These are phyloP conservation scores for Phytophthora sp. DNA, from an alignment of 352 stramenopile species.

Conservation along the genomic window DNA sequence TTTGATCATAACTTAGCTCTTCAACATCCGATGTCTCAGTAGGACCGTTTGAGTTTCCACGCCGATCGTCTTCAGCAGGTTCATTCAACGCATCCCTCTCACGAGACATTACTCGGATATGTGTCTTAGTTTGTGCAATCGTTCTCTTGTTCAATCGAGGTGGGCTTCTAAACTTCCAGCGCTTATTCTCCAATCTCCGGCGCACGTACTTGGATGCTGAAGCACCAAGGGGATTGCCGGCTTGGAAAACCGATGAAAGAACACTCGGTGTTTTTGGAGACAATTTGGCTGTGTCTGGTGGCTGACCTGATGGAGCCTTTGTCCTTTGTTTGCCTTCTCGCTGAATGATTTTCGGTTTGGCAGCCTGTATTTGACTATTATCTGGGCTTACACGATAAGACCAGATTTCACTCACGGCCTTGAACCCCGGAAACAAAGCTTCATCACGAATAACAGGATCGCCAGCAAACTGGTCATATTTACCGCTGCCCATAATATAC, in stretches of 20 bases:
- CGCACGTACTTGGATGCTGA: slow-evolving; percentile 55
- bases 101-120: slow-evolving; percentile 27
- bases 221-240: not conserved
- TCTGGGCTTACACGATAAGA: slow-evolving; percentile 47
- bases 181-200: slow-evolving; percentile 67
- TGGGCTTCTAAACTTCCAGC: slow-evolving; percentile 69
- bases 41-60: slow-evolving; percentile 3
- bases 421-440: slow-evolving; percentile 66
- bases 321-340: slow-evolving; percentile 10
- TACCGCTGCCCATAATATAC: slow-evolving; percentile 91
- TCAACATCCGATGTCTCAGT: slow-evolving; percentile 36
- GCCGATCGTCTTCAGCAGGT: not conserved
- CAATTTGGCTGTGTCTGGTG: not conserved
- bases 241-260: not conserved
- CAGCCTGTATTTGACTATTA: not conserved
- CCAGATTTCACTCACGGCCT: slow-evolving; percentile 71
- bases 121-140: slow-evolving; percentile 30
- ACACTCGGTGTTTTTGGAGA: slow-evolving; percentile 1
- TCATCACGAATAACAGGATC: slow-evolving; percentile 55
- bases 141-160: slow-evolving; percentile 59
- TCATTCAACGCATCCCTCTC: slow-evolving; percentile 15
- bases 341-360: not conserved
- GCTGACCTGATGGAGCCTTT: too few relatives aligned
- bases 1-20: slow-evolving; percentile 18
- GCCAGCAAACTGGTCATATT: slow-evolving; percentile 83